A percentile compares a stretch with the other conserved stretches of the same genome.
These are phyloP conservation scores for Bruguiera gymnorhiza DNA, from an alignment of 345 rosid genomes.

Conservation along the genomic window DNA sequence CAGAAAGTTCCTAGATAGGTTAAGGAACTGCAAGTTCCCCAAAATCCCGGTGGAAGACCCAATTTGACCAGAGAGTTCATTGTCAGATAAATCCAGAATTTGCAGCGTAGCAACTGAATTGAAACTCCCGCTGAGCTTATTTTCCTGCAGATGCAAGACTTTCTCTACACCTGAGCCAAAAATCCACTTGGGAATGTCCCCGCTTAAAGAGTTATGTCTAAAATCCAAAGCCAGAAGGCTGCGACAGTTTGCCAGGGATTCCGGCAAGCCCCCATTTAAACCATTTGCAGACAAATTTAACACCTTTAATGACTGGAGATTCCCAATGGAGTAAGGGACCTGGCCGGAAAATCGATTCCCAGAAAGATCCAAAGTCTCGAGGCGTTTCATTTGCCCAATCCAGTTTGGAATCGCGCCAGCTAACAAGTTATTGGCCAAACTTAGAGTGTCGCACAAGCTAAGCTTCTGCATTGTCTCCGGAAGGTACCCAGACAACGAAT, in stretches of 20 bases:
- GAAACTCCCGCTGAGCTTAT: slow-evolving; percentile 26
- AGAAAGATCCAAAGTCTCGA: slow-evolving; percentile 81
- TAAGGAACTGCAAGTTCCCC: slow-evolving; percentile 50
- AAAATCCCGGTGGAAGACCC: slow-evolving; percentile 42
- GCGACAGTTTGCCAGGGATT: slow-evolving; percentile 53
- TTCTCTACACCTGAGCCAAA: slow-evolving; percentile 35
- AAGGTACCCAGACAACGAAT: slow-evolving; percentile 60
- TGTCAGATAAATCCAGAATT: slow-evolving; percentile 70
- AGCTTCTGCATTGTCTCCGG: slow-evolving; percentile 74
- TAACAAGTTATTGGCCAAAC: slow-evolving; percentile 53
- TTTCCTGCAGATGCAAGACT: slow-evolving; percentile 32
- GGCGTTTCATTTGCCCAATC: slow-evolving; percentile 73
- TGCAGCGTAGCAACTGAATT: slow-evolving; percentile 45
- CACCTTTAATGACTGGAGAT: slow-evolving; percentile 51
- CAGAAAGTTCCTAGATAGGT: slow-evolving; percentile 64
- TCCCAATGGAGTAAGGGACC: slow-evolving; percentile 60
- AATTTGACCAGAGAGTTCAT: slow-evolving; percentile 64
- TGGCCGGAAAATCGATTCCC: slow-evolving; percentile 55
- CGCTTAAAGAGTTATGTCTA: slow-evolving; percentile 65
- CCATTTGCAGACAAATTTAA: slow-evolving; percentile 66
- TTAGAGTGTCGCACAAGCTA: slow-evolving; percentile 53
- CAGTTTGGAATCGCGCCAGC: slow-evolving; percentile 63
- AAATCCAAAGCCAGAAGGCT: slow-evolving; percentile 56
- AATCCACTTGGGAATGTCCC: slow-evolving; percentile 60
- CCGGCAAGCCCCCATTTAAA: slow-evolving; percentile 59